phyloP scores from a whole-genome alignment of 2,329 filamentous ascomycete species.

The Penicillium sp. region DNA sequence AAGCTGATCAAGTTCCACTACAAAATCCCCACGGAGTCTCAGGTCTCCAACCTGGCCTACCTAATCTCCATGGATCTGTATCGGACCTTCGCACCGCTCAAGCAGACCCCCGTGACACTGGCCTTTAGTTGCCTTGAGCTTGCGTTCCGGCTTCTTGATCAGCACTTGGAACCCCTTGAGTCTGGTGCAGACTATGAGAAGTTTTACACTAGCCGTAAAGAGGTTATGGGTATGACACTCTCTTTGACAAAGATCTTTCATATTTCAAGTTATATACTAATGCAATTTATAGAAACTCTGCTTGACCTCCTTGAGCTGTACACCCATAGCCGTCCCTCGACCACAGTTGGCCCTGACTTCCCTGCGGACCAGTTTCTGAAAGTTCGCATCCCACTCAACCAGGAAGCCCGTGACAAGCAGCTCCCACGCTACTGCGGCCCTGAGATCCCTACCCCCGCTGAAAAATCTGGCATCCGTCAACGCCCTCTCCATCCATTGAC shows the following conservation, averaged over 20 bases:
- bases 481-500: slow-evolving; percentile 45
- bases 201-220: slow-evolving; percentile 51
- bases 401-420: slow-evolving; percentile 68
- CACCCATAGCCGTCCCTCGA: slow-evolving; percentile 76
- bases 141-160: slow-evolving; percentile 68
- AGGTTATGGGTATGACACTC: slow-evolving; percentile 50
- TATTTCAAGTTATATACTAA: slow-evolving; percentile 3
- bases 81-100: slow-evolving; percentile 88
- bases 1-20: slow-evolving; percentile 66
- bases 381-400: slow-evolving; percentile 84
- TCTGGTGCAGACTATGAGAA: slow-evolving; percentile 54
- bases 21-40: slow-evolving; percentile 54
- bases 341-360: slow-evolving; percentile 72
- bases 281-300: slow-evolving; percentile 66
- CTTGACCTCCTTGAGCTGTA: slow-evolving; percentile 92
- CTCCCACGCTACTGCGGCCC: slow-evolving; percentile 67
- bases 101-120: slow-evolving; percentile 85
- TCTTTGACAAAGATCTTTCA: slow-evolving; percentile 40
- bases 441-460: slow-evolving; percentile 31
- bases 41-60: slow-evolving; percentile 71
- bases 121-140: slow-evolving; percentile 82
- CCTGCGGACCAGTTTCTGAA: slow-evolving; percentile 79
- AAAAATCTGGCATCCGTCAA: slow-evolving; percentile 11
- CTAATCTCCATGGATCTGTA: slow-evolving; percentile 87
- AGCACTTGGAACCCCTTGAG: slow-evolving; percentile 56